A percentile compares a stretch with the other conserved stretches of the same genome.
Evolutionary conservation across 2,329 filamentous ascomycete species (phyloP).

Genomic region (Xylaria sp.): DNA sequence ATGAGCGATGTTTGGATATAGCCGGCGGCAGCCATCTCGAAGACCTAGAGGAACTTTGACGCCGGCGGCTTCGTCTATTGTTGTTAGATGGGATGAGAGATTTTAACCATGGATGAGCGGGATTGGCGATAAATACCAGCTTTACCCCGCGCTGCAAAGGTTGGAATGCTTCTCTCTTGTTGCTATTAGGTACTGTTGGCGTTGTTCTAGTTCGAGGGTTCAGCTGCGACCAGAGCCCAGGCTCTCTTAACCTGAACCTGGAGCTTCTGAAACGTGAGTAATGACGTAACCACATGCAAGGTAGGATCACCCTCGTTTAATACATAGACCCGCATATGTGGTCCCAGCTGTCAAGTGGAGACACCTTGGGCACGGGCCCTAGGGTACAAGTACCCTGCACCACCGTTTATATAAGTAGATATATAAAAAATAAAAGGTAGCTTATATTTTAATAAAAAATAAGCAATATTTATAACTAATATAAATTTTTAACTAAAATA

Average conservation of each 20-base stretch:
- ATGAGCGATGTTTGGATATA: slow-evolving; percentile 90
- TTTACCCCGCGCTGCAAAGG: slow-evolving; percentile 29
- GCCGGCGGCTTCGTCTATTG: slow-evolving; percentile 4
- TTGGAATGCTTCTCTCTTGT: slow-evolving; percentile 36
- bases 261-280: slow-evolving; percentile 22
- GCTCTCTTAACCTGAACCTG: neutral
- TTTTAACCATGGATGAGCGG: slow-evolving; percentile 12
- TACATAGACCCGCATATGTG: neutral
- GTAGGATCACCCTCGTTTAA: neutral
- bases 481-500: too few relatives aligned
- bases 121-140: slow-evolving; percentile 16
- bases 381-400: too few relatives aligned
- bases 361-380: too few relatives aligned
- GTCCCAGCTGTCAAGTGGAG: too few relatives aligned
- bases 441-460: too few relatives aligned
- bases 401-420: too few relatives aligned
- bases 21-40: slow-evolving; percentile 55
- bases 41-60: neutral
- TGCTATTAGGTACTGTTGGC: slow-evolving; percentile 17
- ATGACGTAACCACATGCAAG: slow-evolving; percentile 30
- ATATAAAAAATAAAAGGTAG: too few relatives aligned
- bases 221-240: slow-evolving; percentile 8
- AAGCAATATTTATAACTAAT: too few relatives aligned
- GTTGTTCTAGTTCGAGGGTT: neutral
- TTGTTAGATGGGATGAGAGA: neutral